Evolutionary conservation across 2,329 filamentous ascomycete genomes (phyloP).

Genomic region (Penicillium digitatum): DNA sequence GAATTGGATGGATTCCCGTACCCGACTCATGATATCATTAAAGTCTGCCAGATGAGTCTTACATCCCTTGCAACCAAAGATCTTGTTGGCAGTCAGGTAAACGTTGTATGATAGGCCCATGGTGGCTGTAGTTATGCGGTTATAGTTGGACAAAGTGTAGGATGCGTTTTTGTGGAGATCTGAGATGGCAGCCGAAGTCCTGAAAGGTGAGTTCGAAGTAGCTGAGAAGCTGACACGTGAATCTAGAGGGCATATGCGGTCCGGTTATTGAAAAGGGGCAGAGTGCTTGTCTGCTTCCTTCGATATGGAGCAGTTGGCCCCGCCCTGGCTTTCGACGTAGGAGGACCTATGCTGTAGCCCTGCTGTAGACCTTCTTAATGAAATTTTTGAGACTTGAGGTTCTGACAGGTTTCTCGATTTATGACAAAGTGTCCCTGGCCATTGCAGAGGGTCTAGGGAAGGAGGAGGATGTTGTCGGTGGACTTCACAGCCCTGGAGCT

Average conservation of each 20-base stretch:
- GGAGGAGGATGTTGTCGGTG: background rate
- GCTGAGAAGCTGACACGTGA: slow-evolving; percentile 1
- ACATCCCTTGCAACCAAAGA: slow-evolving; percentile 91
- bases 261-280: slow-evolving; percentile 4
- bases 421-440: background rate
- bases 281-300: slow-evolving; percentile 5
- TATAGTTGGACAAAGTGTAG: background rate
- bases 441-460: background rate
- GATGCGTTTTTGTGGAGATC: background rate
- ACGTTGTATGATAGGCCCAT: slow-evolving; percentile 93
- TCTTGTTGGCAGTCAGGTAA: slow-evolving; percentile 79
- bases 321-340: slow-evolving; percentile 7
- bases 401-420: background rate
- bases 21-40: slow-evolving; percentile 91
- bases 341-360: background rate
- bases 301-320: slow-evolving; percentile 3
- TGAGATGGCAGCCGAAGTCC: slow-evolving; percentile 9
- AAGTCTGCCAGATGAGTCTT: slow-evolving; percentile 94
- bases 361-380: background rate
- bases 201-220: slow-evolving; percentile 22
- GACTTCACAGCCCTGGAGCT: slow-evolving; percentile 1
- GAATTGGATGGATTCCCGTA: slow-evolving; percentile 40
- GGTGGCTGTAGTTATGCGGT: slow-evolving; percentile 20
- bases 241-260: slow-evolving; percentile 1
- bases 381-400: background rate